Evolutionary conservation across 352 stramenopile genomes (phyloP).

Genomic region (Globisporangium viniferum): DNA sequence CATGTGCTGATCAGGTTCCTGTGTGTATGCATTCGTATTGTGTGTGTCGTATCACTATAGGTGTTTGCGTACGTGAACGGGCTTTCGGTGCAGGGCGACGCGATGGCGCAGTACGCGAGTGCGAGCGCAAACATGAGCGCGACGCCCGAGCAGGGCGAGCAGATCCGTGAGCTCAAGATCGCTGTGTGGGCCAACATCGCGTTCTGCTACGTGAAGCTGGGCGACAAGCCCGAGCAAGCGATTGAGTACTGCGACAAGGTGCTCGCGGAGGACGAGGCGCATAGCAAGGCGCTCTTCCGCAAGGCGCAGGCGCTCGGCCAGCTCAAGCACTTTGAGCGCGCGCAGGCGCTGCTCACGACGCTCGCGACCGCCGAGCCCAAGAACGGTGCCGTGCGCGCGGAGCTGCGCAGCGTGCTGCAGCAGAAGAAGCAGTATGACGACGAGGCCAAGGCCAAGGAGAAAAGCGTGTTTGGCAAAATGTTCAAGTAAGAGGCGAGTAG

Average conservation of each 20-base stretch:
- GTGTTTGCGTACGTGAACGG: slow-evolving; percentile 86
- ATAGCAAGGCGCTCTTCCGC: slow-evolving; percentile 81
- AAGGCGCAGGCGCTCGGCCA: slow-evolving; percentile 73
- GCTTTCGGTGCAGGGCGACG: slow-evolving; percentile 64
- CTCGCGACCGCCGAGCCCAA: slow-evolving; percentile 63
- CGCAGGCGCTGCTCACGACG: slow-evolving; percentile 48
- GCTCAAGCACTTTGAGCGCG: slow-evolving; percentile 52
- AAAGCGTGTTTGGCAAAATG: slow-evolving; percentile 66
- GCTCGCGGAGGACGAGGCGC: slow-evolving; percentile 49
- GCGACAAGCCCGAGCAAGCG: slow-evolving; percentile 40
- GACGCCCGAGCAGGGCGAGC: slow-evolving; percentile 37
- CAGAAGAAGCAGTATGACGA: slow-evolving; percentile 57
- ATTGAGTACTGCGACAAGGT: slow-evolving; percentile 74
- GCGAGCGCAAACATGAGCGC: slow-evolving; percentile 45
- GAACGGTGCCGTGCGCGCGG: slow-evolving; percentile 58
- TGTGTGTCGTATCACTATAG: slow-evolving; percentile 7
- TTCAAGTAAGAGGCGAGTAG: slow-evolving; percentile 19
- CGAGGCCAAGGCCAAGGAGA: slow-evolving; percentile 52
- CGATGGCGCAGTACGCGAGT: slow-evolving; percentile 73
- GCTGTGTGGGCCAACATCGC: slow-evolving; percentile 79
- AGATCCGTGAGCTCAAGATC: slow-evolving; percentile 70
- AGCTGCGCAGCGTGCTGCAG: slow-evolving; percentile 53
- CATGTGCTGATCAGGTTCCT: not conserved
- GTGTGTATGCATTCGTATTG: not conserved
- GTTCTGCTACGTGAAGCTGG: slow-evolving; percentile 77